phyloP scores from a whole-genome alignment of 2,329 filamentous ascomycete genomes.

The Calonectria montana region DNA sequence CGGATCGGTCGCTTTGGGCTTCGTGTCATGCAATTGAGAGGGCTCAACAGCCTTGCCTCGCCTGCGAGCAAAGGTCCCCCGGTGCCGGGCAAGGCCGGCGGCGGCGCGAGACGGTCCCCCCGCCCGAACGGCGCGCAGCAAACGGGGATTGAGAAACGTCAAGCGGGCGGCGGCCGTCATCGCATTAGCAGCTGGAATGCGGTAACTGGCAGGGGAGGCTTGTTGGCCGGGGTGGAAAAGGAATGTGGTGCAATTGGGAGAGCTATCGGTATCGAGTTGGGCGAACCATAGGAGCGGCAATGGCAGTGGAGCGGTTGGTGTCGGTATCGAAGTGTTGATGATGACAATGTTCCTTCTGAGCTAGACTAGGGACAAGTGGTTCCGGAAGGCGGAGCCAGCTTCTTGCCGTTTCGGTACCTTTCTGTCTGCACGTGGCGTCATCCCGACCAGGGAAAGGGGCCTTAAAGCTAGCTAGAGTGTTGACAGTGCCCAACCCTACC shows the following conservation, averaged over 20 bases:
- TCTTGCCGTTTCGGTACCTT: slow-evolving; percentile 30
- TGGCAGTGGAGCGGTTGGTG: not conserved
- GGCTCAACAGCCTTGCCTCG: slow-evolving; percentile 73
- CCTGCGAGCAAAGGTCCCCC: slow-evolving; percentile 62
- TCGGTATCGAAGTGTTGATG: slow-evolving; percentile 6
- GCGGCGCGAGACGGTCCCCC: slow-evolving; percentile 50
- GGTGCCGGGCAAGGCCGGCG: slow-evolving; percentile 53
- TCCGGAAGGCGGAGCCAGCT: slow-evolving; percentile 37
- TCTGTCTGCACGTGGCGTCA: slow-evolving; percentile 41
- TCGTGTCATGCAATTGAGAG: slow-evolving; percentile 43
- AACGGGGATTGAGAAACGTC: slow-evolving; percentile 75
- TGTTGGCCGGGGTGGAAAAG: not conserved
- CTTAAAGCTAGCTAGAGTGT: slow-evolving; percentile 7
- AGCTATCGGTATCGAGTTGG: slow-evolving; percentile 26
- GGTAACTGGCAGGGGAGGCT: slow-evolving; percentile 4
- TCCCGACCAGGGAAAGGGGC: slow-evolving; percentile 23
- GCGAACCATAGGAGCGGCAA: slow-evolving; percentile 30
- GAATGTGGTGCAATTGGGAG: slow-evolving; percentile 13
- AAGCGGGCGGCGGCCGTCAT: slow-evolving; percentile 76
- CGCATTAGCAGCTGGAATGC: slow-evolving; percentile 27
- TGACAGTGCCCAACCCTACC: slow-evolving; percentile 22
- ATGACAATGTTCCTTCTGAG: slow-evolving; percentile 1
- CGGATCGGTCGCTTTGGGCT: slow-evolving; percentile 30
- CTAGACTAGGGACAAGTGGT: slow-evolving; percentile 12
- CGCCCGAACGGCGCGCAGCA: slow-evolving; percentile 63